phyloP scores from a whole-genome alignment of 306 rosid genomes.

The Pyrus betulifolia region DNA sequence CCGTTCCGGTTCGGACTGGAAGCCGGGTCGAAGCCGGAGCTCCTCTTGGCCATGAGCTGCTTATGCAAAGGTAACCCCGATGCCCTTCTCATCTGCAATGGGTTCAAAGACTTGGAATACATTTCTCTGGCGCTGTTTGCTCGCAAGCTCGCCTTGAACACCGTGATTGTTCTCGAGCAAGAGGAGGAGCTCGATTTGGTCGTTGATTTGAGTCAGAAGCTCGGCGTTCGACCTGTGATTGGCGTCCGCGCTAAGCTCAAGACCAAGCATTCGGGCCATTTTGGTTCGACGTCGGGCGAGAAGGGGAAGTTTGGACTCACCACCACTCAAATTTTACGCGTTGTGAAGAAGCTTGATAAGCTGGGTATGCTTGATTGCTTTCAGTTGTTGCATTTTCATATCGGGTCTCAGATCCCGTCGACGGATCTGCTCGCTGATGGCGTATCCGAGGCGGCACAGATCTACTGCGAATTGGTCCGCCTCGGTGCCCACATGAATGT shows the following conservation, averaged over 20 bases:
- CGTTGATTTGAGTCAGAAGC: conserved; percentile 54
- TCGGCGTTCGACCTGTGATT: conserved; percentile 58
- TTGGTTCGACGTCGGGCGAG: conserved; percentile 83
- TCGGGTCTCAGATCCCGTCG: conserved; percentile 80
- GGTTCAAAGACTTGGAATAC: conserved; percentile 68
- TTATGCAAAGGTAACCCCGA: conserved; percentile 73
- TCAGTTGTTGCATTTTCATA: conserved; percentile 79
- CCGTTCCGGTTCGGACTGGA: conserved; percentile 72
- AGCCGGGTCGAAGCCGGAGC: conserved; percentile 91
- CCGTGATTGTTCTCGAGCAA: conserved; percentile 80
- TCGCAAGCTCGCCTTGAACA: conserved; percentile 59
- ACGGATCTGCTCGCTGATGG: conserved; percentile 63
- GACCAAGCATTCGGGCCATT: conserved; percentile 82
- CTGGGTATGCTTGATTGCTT: conserved; percentile 72
- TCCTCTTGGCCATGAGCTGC: conserved; percentile 82
- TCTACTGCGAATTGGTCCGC: conserved; percentile 80
- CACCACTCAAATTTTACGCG: conserved; percentile 57
- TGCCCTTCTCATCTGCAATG: conserved; percentile 63
- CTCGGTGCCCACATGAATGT: conserved; percentile 78
- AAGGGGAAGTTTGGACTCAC: conserved; percentile 87
- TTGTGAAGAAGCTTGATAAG: conserved; percentile 59
- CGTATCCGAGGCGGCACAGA: conserved; percentile 79
- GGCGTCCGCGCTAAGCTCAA: conserved; percentile 81
- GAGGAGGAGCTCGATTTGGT: conserved; percentile 78
- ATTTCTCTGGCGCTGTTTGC: conserved; percentile 68